Percentiles rank a stretch among this genome's conserved stretches.
These are phyloP conservation scores for Hymenoscyphus fraxineus DNA, from an alignment of 2,329 filamentous ascomycete genomes.

Conservation along the genomic window DNA sequence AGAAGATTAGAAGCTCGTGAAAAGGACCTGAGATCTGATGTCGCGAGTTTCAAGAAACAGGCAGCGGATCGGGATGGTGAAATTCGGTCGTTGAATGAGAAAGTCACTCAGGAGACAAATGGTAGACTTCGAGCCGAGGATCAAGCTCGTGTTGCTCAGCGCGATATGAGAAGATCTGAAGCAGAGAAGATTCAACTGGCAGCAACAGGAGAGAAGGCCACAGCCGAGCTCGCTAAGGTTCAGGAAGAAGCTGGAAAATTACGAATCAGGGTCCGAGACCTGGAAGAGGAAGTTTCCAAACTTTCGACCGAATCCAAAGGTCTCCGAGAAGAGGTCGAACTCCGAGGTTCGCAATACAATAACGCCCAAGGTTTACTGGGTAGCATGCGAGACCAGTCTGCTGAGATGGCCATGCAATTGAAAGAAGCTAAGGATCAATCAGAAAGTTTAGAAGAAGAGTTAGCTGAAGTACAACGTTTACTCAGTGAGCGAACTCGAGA, in stretches of 20 bases:
- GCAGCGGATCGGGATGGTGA: slow-evolving; percentile 73
- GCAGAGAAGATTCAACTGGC: slow-evolving; percentile 74
- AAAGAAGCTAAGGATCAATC: slow-evolving; percentile 81
- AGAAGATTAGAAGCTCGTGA: slow-evolving; percentile 76
- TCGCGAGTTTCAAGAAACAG: slow-evolving; percentile 65
- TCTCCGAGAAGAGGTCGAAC: slow-evolving; percentile 73
- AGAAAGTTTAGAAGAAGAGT: slow-evolving; percentile 86
- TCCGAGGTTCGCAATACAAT: slow-evolving; percentile 80
- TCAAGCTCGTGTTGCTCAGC: slow-evolving; percentile 66
- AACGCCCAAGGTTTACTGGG: slow-evolving; percentile 81
- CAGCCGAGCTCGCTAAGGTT: slow-evolving; percentile 64
- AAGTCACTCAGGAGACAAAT: slow-evolving; percentile 69
- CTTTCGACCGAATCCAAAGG: slow-evolving; percentile 63
- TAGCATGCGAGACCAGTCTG: slow-evolving; percentile 89
- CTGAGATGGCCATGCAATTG: slow-evolving; percentile 84
- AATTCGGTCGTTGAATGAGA: slow-evolving; percentile 73
- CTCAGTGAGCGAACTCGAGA: slow-evolving; percentile 86
- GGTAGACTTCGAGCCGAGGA: slow-evolving; percentile 74
- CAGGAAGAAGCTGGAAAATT: slow-evolving; percentile 71
- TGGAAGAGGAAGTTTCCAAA: slow-evolving; percentile 71
- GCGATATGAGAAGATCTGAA: slow-evolving; percentile 74
- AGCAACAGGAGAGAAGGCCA: slow-evolving; percentile 67
- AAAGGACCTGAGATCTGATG: slow-evolving; percentile 73
- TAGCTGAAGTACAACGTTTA: slow-evolving; percentile 81
- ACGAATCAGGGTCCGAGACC: slow-evolving; percentile 55